A percentile compares a stretch with the other conserved stretches of the same genome.
Evolutionary conservation across 116 monocot species (phyloP).

Genomic region (Papilionanthe hybrid): DNA sequence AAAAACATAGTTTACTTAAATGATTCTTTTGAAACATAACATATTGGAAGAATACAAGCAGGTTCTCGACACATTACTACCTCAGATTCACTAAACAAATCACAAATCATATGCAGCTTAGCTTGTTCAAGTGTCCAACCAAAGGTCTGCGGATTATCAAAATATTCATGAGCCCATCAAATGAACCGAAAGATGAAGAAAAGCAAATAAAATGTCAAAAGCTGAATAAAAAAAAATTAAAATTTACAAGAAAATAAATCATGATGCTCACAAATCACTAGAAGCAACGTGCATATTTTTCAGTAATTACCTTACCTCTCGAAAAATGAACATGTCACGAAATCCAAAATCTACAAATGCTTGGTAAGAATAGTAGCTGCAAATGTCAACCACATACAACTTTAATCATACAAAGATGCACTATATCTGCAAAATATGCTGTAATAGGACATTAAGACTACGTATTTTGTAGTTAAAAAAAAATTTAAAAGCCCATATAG

Average conservation of each 20-base stretch:
- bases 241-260: not conserved
- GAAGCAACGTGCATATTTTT: not conserved
- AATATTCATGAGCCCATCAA: not conserved
- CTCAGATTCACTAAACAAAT: conserved; percentile 77
- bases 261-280: not conserved
- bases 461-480: not conserved
- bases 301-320: conserved; percentile 60
- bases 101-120: conserved; percentile 88
- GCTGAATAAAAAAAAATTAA: not conserved
- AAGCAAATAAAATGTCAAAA: not conserved
- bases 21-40: not conserved
- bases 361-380: conserved; percentile 94
- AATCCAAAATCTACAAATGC: conserved; percentile 87
- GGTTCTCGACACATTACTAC: conserved; percentile 23
- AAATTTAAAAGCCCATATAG: too few relatives aligned
- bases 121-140: conserved; percentile 90
- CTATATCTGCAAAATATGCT: not conserved
- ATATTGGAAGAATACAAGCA: not conserved
- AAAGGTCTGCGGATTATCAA: conserved; percentile 55
- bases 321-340: conserved; percentile 79
- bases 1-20: not conserved
- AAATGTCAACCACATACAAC: conserved; percentile 7
- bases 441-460: not conserved
- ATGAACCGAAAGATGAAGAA: not conserved
- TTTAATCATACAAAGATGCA: not conserved